These are phyloP conservation scores for Penicillium sp. DNA, from an alignment of 2,329 filamentous ascomycete species.

Conservation along the genomic window DNA sequence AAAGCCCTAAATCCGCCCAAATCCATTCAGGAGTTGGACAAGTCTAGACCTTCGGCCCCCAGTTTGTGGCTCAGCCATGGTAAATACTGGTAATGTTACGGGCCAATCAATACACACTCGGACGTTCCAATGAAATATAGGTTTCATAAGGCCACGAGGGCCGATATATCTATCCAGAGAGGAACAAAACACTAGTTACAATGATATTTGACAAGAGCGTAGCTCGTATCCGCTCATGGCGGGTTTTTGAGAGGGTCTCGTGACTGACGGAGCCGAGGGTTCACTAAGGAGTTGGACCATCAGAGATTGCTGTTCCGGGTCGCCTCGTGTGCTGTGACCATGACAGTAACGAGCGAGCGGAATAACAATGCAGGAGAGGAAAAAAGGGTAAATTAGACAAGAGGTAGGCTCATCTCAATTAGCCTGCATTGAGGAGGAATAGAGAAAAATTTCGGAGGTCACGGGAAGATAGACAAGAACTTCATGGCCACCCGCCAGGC, in stretches of 20 bases:
- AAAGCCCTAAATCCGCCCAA: constrained; percentile 2
- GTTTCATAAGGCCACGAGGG: constrained; percentile 13
- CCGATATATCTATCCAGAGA: constrained; percentile 14
- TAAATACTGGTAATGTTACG: too few species aligned
- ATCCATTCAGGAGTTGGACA: constrained; percentile 9
- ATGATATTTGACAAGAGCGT: constrained; percentile 16
- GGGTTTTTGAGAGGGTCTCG: constrained; percentile 5
- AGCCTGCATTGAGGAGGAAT: constrained; percentile 12
- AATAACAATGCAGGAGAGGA: constrained; percentile 1
- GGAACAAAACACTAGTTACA: constrained; percentile 14
- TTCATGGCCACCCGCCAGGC: constrained; percentile 9
- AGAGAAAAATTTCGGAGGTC: constrained; percentile 12
- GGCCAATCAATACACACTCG: too few species aligned
- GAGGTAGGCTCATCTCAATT: too few species aligned
- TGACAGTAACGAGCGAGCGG: constrained; percentile 3
- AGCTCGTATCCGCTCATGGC: constrained; percentile 17
- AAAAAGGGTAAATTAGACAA: too few species aligned
- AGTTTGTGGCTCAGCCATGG: background rate
- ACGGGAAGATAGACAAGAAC: constrained; percentile 11
- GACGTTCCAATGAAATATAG: constrained; percentile 8
- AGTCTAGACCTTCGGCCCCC: constrained; percentile 12
- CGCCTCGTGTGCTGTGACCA: constrained; percentile 1
- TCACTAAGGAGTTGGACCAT: background rate
- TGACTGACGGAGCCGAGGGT: background rate
- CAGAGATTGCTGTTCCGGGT: background rate